Evolutionary conservation across 805 yeast species (phyloP).

Genomic region (Candida michaelii): DNA sequence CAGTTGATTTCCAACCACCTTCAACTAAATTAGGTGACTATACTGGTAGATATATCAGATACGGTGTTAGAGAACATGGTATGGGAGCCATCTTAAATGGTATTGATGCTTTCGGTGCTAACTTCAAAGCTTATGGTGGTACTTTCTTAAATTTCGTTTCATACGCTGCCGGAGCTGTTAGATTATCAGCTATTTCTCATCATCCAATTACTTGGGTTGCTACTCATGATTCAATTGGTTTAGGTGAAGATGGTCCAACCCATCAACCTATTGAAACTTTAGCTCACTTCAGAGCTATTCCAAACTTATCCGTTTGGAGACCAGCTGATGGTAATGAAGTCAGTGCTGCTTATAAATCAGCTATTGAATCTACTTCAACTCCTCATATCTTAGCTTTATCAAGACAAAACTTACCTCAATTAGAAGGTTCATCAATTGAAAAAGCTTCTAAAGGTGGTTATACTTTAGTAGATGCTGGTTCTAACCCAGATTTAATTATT

Average conservation of each 20-base stretch:
- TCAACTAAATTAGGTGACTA: conserved; percentile 77
- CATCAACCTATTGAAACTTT: conserved; percentile 90
- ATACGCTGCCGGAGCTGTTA: conserved; percentile 83
- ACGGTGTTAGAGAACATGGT: conserved; percentile 98
- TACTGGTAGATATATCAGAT: conserved; percentile 91
- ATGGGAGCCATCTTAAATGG: conserved; percentile 99
- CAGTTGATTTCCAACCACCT: conserved; percentile 92
- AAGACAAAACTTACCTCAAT: conserved; percentile 89
- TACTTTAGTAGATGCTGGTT: conserved; percentile 55
- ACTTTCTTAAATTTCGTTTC: conserved; percentile 92
- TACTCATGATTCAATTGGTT: conserved; percentile 86
- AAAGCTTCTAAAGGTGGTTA: conserved; percentile 96
- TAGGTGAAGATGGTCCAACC: conserved; percentile 93
- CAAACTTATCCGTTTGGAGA: conserved; percentile 85
- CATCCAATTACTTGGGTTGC: conserved; percentile 86
- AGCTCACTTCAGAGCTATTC: conserved; percentile 82
- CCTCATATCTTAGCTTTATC: conserved; percentile 77
- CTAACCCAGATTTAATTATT: conserved; percentile 64
- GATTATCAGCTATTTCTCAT: conserved; percentile 80
- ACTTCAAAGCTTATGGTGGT: conserved; percentile 90
- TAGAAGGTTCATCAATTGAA: conserved; percentile 88
- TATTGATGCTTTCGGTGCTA: conserved; percentile 86
- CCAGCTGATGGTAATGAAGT: conserved; percentile 92
- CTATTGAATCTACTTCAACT: conserved; percentile 59
- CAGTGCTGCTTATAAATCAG: conserved; percentile 75